Evolutionary conservation across 2,329 filamentous ascomycete species (phyloP).

Genomic region (Aspergillus sp.): DNA sequence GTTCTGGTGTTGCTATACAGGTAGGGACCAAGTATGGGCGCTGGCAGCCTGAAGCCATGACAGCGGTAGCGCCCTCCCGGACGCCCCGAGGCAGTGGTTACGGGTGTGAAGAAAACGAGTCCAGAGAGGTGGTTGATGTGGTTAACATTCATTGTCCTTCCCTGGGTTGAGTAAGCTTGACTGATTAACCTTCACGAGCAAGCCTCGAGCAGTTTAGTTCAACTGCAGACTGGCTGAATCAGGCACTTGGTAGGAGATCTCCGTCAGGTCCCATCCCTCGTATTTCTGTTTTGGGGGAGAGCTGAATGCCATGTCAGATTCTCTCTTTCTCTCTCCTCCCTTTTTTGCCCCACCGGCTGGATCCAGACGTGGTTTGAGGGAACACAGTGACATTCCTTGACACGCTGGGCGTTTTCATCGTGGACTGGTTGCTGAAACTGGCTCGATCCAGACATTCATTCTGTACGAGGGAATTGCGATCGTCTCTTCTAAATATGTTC

Average conservation of each 20-base stretch:
- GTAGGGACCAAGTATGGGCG: too few species aligned
- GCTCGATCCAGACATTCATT: background rate
- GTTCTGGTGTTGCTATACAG: too few species aligned
- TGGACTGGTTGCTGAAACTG: background rate
- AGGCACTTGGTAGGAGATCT: background rate
- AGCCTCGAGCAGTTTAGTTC: background rate
- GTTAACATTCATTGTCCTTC: background rate
- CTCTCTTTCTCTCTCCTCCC: background rate
- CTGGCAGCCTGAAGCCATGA: too few species aligned
- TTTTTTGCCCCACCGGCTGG: background rate
- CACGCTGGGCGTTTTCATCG: background rate
- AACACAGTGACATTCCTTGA: background rate
- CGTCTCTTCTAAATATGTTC: background rate
- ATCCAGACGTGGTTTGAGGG: background rate
- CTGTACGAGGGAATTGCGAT: background rate
- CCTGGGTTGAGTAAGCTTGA: background rate
- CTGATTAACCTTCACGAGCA: background rate
- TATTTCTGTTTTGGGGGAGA: background rate
- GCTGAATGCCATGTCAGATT: background rate
- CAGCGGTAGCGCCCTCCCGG: background rate
- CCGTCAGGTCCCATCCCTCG: background rate
- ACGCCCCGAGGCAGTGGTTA: too few species aligned
- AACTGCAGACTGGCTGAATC: background rate
- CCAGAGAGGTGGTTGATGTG: background rate
- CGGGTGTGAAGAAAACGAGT: background rate